These are phyloP conservation scores for Garcia nutans DNA, from an alignment of 345 rosid species.

Conservation along the genomic window DNA sequence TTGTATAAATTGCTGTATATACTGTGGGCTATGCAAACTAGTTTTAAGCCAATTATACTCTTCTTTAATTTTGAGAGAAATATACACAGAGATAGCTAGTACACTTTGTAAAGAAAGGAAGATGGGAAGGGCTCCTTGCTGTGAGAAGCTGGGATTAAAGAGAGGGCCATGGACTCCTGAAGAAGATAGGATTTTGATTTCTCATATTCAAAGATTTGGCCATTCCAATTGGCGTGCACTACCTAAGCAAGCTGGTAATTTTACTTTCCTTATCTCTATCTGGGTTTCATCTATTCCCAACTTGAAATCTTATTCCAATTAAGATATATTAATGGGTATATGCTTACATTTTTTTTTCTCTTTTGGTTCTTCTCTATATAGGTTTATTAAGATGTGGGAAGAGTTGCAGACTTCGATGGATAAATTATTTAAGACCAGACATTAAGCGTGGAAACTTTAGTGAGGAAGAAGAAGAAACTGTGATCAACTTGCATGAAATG, in stretches of 20 bases:
- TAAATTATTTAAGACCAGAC: conserved; percentile 73
- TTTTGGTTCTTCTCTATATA: conserved; percentile 11
- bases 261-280: background rate
- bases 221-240: conserved; percentile 75
- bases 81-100: background rate
- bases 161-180: conserved; percentile 74
- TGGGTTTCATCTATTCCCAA: background rate
- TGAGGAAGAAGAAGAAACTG: conserved; percentile 71
- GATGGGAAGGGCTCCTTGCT: conserved; percentile 93
- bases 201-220: conserved; percentile 51
- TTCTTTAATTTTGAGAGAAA: background rate
- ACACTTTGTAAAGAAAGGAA: background rate
- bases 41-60: background rate
- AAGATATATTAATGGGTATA: background rate
- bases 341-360: background rate
- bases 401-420: conserved; percentile 79
- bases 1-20: conserved; percentile 24
- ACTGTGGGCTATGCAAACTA: background rate
- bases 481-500: conserved; percentile 58
- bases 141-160: conserved; percentile 77
- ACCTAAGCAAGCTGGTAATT: conserved; percentile 75
- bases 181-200: conserved; percentile 65
- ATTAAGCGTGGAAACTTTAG: conserved; percentile 81
- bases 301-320: too few species aligned
- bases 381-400: conserved; percentile 79